phyloP scores from a whole-genome alignment of 306 rosid genomes.

The Calophaca sinica region DNA sequence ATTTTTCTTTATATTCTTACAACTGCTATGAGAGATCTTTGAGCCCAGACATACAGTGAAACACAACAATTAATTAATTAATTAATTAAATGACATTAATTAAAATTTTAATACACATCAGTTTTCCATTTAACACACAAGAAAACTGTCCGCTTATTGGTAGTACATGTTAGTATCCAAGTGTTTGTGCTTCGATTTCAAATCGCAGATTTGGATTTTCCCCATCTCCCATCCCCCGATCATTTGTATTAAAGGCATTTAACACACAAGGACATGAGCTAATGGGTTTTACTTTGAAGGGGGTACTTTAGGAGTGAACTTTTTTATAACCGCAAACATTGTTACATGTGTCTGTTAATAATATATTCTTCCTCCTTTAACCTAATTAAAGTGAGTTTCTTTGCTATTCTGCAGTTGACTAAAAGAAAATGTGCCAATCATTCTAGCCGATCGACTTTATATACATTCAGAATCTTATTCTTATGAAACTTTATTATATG shows the following conservation, averaged over 20 bases:
- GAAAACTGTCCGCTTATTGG: too few species aligned
- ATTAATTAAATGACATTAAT: not conserved
- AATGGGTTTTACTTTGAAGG: not conserved
- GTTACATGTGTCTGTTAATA: conserved; percentile 31
- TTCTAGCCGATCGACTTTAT: not conserved
- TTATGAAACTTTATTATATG: not conserved
- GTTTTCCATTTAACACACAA: not conserved
- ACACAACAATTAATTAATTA: not conserved
- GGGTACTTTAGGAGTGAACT: not conserved
- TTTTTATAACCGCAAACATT: conserved; percentile 21
- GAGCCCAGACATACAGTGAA: not conserved
- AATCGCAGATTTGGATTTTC: too few species aligned
- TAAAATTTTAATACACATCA: not conserved
- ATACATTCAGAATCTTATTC: not conserved
- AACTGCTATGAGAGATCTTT: not conserved
- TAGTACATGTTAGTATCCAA: too few species aligned
- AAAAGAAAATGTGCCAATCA: conserved; percentile 16
- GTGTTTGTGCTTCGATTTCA: too few species aligned
- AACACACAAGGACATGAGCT: not conserved
- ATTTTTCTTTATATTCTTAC: not conserved
- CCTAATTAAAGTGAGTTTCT: conserved; percentile 32
- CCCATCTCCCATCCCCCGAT: too few species aligned
- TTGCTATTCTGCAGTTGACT: conserved; percentile 51
- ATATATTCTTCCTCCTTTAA: conserved; percentile 39
- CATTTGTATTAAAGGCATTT: too few species aligned